Base-by-base conservation (phyloP, 176 grass and related monocot species). In the Paspalum notatum region DNA sequence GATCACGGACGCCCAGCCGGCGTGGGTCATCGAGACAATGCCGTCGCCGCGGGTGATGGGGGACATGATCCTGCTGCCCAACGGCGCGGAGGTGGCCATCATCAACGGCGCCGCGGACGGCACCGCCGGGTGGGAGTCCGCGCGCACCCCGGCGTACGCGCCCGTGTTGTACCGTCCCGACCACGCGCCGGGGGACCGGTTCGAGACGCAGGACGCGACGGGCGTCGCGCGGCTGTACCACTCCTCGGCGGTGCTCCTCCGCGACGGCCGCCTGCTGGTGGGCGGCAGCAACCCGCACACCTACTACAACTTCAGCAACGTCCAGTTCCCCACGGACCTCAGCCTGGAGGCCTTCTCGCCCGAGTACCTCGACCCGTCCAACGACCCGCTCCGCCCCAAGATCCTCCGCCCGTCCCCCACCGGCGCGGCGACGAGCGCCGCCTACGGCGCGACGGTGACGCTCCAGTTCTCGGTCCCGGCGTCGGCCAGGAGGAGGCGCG, bases 291-390 rank as follows among this genome's bases (percentile, higher is more conserved):
- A 96, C 88, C 93, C 93, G 17, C 93, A 93, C 76, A 43, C 66
- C 16, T 72, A 84, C 87, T 96, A 96, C 90, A 90, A 88, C 80
- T 96, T 96, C 76, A 84, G 87, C 70, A 69, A 79, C 78, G 90
- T 87, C 70, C 8, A 24, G 80, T 96, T 82, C 88, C 90, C 93
- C 52, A 96, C 93, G 1, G 90, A 93, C 21, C 90, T 96, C 77
- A 90, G 93, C 90, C 86, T 96, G 60, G 80, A 96, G 82, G 85
- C 88, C 16, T 96, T 93, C 90, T 96, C 80, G 12, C 93, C 93
- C 16, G 88, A 84, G 66, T 96, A 96, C 81, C 81, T 96, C 7
- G 79, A 76, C 69, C 4, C 71, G 5, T 41, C 85, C 58, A 90
- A 88, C 74, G 83, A 86, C 56, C 5, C 44, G 22, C 62, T 82